Conservation (phyloP, 73 alveolate genomes). For the Paramecium octaurelia region DNA sequence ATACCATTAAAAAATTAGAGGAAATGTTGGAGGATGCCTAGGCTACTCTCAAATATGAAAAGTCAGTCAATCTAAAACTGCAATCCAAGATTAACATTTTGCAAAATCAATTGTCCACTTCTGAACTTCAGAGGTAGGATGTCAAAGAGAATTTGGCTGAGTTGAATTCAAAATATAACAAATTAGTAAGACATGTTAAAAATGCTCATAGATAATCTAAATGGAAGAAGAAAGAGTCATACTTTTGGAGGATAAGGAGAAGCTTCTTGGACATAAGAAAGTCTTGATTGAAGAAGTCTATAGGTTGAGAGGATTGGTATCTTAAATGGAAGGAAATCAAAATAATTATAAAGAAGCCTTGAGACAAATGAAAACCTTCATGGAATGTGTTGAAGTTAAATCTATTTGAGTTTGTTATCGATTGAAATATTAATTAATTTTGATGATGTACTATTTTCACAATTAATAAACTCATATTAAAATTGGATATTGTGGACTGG, state of each 20-base stretch:
- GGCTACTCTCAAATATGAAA: constrained; percentile 29
- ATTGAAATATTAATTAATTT: background rate
- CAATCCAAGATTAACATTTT: constrained; percentile 25
- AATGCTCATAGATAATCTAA: background rate
- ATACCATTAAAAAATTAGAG: background rate
- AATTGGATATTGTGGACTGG: background rate
- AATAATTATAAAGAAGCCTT: constrained; percentile 31
- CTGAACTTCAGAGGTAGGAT: constrained; percentile 26
- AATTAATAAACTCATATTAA: background rate
- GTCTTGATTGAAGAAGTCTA: constrained; percentile 33
- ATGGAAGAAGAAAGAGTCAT: background rate
- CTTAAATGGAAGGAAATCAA: background rate
- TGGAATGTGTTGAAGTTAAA: constrained; percentile 42
- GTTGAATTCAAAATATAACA: background rate
- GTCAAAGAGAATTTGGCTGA: constrained; percentile 22
- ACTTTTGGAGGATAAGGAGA: background rate
- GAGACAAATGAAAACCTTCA: background rate
- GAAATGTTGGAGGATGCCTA: constrained; percentile 3
- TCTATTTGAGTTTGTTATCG: background rate
- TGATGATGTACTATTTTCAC: background rate
- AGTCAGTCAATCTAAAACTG: background rate
- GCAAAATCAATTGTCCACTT: background rate
- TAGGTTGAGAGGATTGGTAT: background rate
- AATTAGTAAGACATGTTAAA: background rate
- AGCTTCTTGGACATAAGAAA: constrained; percentile 10